phyloP scores from a whole-genome alignment of 768 basidiomycete species.

The Naganishia antarctica region DNA sequence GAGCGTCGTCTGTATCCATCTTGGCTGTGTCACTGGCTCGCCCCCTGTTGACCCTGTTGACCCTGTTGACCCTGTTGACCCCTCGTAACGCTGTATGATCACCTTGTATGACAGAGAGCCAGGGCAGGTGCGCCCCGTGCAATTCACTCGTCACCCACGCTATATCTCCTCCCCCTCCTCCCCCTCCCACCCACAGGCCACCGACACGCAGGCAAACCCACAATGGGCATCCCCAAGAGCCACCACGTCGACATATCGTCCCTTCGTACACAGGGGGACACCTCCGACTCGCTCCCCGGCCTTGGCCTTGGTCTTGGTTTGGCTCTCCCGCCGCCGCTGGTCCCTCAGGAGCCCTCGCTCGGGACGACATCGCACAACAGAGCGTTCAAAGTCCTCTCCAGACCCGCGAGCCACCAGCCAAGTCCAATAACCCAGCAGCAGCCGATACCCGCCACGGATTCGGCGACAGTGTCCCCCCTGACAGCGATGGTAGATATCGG shows the following conservation, averaged over 20 bases:
- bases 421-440: conserved; percentile 5
- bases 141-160: background rate
- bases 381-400: conserved; percentile 13
- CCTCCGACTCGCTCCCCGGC: too few relatives aligned
- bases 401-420: conserved; percentile 6
- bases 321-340: background rate
- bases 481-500: background rate
- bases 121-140: conserved; percentile 4
- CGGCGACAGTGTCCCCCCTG: background rate
- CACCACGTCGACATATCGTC: conserved; percentile 11
- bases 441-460: background rate
- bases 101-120: too few relatives aligned
- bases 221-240: conserved; percentile 15
- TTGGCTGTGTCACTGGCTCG: too few relatives aligned
- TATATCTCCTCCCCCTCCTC: background rate
- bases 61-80: too few relatives aligned
- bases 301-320: conserved; percentile 2
- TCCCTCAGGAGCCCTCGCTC: background rate
- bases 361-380: background rate
- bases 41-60: too few relatives aligned
- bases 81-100: too few relatives aligned
- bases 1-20: too few relatives aligned
- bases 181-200: background rate
- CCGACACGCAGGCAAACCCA: background rate
- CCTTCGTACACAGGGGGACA: too few relatives aligned